Conservation (phyloP, 495 filamentous ascomycete genomes). For the Echria macrotheca region DNA sequence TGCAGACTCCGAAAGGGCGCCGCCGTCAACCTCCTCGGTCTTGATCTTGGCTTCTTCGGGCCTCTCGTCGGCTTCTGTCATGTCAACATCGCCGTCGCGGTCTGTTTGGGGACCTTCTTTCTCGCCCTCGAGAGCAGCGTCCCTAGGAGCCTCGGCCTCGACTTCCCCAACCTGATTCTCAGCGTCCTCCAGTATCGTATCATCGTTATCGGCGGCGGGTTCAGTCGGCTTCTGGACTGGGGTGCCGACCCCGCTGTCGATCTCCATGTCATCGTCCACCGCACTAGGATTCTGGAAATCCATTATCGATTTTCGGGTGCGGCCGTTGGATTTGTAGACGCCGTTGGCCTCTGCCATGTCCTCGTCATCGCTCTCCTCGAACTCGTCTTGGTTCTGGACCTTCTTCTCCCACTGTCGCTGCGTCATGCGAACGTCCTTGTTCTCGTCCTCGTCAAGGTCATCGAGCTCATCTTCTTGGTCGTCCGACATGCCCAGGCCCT, state of each 20-base stretch:
- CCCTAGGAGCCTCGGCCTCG: conserved; percentile 5
- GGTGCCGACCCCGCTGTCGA: conserved; percentile 53
- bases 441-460: conserved; percentile 84
- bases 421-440: conserved; percentile 77
- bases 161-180: conserved; percentile 13
- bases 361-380: conserved; percentile 83
- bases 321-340: conserved; percentile 55
- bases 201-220: conserved; percentile 42
- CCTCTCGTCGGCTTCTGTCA: conserved; percentile 24
- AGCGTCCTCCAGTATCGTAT: conserved; percentile 62
- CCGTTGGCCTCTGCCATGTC: conserved; percentile 72
- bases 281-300: conserved; percentile 67
- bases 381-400: conserved; percentile 68
- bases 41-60: conserved; percentile 24
- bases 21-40: conserved; percentile 27
- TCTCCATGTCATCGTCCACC: conserved; percentile 53
- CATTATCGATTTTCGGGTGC: conserved; percentile 58
- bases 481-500: conserved; percentile 63
- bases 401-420: conserved; percentile 79
- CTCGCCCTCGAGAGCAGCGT: neutral
- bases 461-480: conserved; percentile 86
- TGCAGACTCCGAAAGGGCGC: conserved; percentile 4
- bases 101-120: conserved; percentile 18
- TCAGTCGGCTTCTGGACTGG: conserved; percentile 47
- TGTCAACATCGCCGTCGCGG: conserved; percentile 33